A percentile compares a stretch with the other conserved stretches of the same genome.
Evolutionary conservation across 2,329 filamentous ascomycete genomes (phyloP).

Genomic region (Drechslerella dactyloides): DNA sequence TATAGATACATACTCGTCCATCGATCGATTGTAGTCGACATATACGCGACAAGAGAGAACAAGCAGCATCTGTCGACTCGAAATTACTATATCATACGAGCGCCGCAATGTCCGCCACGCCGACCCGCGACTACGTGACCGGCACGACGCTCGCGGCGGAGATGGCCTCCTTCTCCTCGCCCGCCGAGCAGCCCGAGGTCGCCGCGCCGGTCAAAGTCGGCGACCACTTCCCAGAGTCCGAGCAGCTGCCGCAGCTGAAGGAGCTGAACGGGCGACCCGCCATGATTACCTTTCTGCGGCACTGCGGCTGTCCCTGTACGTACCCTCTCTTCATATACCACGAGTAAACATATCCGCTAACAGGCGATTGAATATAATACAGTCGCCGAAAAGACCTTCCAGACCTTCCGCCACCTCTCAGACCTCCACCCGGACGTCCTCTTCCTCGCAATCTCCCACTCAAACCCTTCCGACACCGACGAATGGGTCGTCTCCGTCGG

Average conservation of each 20-base stretch:
- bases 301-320: conserved; percentile 77
- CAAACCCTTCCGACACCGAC: conserved; percentile 63
- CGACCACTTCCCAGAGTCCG: conserved; percentile 64
- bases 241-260: conserved; percentile 63
- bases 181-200: conserved; percentile 56
- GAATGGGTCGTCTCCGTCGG: conserved; percentile 66
- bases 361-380: background rate
- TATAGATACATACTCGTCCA: too few relatives aligned
- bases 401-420: conserved; percentile 64
- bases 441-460: conserved; percentile 71
- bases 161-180: conserved; percentile 43
- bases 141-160: conserved; percentile 40
- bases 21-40: too few relatives aligned
- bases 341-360: conserved; percentile 1
- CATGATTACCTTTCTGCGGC: conserved; percentile 71
- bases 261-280: conserved; percentile 63
- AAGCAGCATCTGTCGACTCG: too few relatives aligned
- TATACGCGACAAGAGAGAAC: too few relatives aligned
- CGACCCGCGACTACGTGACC: conserved; percentile 39
- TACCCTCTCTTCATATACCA: conserved; percentile 32
- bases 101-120: conserved; percentile 23
- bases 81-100: background rate
- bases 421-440: conserved; percentile 62
- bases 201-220: conserved; percentile 64
- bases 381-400: conserved; percentile 74